A percentile compares a stretch with the other conserved stretches of the same genome.
Conservation (phyloP, 352 stramenopile genomes). For the Pythium angustatum region DNA sequence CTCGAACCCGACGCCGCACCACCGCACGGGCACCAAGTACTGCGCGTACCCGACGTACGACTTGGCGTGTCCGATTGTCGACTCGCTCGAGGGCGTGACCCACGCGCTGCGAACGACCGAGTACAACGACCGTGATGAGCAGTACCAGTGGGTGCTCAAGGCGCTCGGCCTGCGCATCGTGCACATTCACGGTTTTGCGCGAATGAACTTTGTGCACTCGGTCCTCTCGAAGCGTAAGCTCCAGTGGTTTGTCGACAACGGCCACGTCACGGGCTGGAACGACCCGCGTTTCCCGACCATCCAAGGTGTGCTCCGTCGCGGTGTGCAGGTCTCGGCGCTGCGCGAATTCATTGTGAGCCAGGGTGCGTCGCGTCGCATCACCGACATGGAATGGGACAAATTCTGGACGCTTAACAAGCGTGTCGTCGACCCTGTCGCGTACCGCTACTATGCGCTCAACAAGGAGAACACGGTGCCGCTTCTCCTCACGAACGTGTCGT, state of each 20-base stretch:
- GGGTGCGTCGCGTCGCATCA: conserved; percentile 94
- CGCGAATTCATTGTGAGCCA: conserved; percentile 98
- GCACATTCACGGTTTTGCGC: conserved; percentile 94
- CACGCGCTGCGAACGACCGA: conserved; percentile 99
- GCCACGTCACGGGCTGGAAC: conserved; percentile 96
- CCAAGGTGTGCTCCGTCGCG: conserved; percentile 94
- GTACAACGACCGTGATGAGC: conserved; percentile 99
- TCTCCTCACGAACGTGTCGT: conserved; percentile 77
- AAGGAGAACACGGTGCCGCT: conserved; percentile 87
- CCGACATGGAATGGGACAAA: conserved; percentile 99
- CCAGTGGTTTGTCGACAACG: conserved; percentile 98
- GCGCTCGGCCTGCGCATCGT: conserved; percentile 86
- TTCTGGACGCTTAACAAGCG: conserved; percentile 99
- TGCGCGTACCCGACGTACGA: conserved; percentile 99
- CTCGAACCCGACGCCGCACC: conserved; percentile 80
- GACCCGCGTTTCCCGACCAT: conserved; percentile 99
- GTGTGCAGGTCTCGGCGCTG: conserved; percentile 95
- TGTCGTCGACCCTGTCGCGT: conserved; percentile 94
- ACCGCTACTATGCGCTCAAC: conserved; percentile 97
- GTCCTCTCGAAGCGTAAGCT: conserved; percentile 99
- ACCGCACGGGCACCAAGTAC: conserved; percentile 95
- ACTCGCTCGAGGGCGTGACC: conserved; percentile 98
- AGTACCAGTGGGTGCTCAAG: conserved; percentile 96
- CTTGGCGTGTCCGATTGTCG: conserved; percentile 98
- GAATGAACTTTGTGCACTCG: conserved; percentile 99